Conservation (phyloP, 345 rosid species). For the Sonneratia caseolaris region DNA sequence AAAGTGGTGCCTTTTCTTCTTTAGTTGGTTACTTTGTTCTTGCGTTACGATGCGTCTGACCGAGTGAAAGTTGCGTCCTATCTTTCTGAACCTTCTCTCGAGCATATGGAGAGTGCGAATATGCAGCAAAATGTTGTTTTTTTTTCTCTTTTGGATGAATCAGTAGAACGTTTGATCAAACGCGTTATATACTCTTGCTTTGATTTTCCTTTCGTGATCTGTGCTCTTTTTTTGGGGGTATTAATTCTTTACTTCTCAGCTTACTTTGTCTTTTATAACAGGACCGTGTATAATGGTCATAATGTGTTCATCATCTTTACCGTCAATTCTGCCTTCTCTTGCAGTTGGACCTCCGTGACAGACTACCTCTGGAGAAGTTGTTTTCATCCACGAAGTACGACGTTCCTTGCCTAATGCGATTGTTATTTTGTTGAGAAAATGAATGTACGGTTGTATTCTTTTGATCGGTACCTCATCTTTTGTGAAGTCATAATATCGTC, state of each 20-base stretch:
- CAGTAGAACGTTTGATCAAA: too few relatives aligned
- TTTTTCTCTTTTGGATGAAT: too few relatives aligned
- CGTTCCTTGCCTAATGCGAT: background rate
- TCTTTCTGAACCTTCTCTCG: background rate
- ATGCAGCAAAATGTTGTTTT: too few relatives aligned
- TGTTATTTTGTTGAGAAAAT: background rate
- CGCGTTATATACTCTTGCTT: too few relatives aligned
- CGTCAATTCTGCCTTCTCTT: conserved; percentile 11
- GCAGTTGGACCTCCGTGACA: conserved; percentile 87
- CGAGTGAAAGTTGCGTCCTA: background rate
- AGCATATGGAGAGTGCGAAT: too few relatives aligned
- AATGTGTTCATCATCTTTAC: background rate
- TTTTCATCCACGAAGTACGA: conserved; percentile 59
- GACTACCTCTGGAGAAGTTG: conserved; percentile 57
- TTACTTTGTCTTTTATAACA: background rate
- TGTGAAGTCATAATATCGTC: background rate
- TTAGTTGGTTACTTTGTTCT: background rate
- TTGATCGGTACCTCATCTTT: background rate
- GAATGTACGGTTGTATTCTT: background rate
- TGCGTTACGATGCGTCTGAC: background rate
- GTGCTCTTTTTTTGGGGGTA: background rate
- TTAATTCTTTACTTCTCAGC: background rate
- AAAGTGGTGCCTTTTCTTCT: too few relatives aligned
- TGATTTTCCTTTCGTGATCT: background rate
- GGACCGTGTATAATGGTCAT: background rate